Evolutionary conservation across 768 basidiomycete genomes (phyloP), one percentile per base, ranked within the genome.

Genomic region (Termitomyces sp.): DNA sequence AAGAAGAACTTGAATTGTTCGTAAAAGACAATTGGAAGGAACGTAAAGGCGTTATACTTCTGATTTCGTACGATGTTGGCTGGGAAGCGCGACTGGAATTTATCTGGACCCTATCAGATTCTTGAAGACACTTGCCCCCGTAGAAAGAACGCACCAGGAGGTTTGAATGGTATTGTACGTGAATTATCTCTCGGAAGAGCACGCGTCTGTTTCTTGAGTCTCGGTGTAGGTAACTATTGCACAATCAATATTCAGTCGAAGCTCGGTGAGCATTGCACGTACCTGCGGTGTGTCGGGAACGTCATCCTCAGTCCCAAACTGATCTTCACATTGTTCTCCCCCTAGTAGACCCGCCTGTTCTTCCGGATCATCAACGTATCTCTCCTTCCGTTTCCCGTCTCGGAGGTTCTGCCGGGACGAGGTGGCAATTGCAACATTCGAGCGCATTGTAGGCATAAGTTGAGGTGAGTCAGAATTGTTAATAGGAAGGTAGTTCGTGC

Each of bases 1-100:
- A 97, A 98, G 77, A 99, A 99, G 79, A 96, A 98, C 72, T 98
- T 98, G 87, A 98, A 99, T 70, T 98, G 96, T 70, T 98, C 95
- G 71, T 98, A 98, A 69, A 98, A 84, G 44, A 98, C 95, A 61
- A 98, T 83, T 3, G 97, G 97, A 10, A 99, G 81, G 78, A 99
- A 99, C n/a, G 91, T 94, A 74, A 92, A 82, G 53, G 90, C 78
- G 68, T 95, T 96, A 79, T 98, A 98, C 76, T 99, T 99, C 72
- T 98, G 96, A 65, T 99, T 99, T 63, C 91, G 87, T 55, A 97
- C 91, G 47, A 88, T 86, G 72, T 99, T 99, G 30, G 94, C 81
- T 17, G 96, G 87, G 61, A 83, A 92, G 61, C 76, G 77, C 32
- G 77, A 79, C 63, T 85, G 88, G 12, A 86, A 64, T 70, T 89